Evolutionary conservation across 139 green algal genomes (phyloP), one percentile per base, ranked within the genome.

Genomic region (Marvania coccoides): DNA sequence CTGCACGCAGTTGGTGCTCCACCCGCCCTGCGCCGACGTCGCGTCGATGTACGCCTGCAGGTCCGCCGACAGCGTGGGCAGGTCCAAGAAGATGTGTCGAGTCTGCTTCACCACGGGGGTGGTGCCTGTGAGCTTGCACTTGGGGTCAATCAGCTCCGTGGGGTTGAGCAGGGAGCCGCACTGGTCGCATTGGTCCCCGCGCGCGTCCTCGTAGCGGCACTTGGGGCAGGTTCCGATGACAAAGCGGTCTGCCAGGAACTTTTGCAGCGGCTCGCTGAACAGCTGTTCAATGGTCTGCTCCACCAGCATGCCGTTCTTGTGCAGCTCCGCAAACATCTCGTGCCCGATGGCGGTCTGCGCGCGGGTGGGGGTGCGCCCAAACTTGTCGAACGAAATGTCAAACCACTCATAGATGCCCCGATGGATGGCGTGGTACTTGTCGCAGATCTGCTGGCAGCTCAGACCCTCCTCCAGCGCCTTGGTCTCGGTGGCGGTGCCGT

Each of bases 361-460:
- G 29, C 71, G 75, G 15, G 89, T 95, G 47, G 91, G 94, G 8
- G 92, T 97, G 37, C 91, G 80, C 8, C 89, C 92, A 78, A 97
- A 98, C 51, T 90, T 87, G 85, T 98, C 93, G 71, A 96, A 97
- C 5, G 61, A 70, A 57, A 95, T 95, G 79, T 91, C 89, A 71
- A 98, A 98, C 93, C 93, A 98, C 26, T 92, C 65, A 70, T 98
- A 98, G 70, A 96, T 95, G 36, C 76, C 74, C 7, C 72, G 79
- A 77, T 98, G 93, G 57, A 98, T 91, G 19, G 86, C 89, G 62
- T 98, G 85, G 81, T 97, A 98, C 85, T 98, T 98, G 81, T 98
- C 91, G 79, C 93, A 98, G 64, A 98, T 94, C 23, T 96, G 62
- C 59, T 89, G 78, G 67, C 81, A 90, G 30, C 77, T 95, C 29